These are phyloP conservation scores for Triangularia verruculosa DNA, from an alignment of 2,329 filamentous ascomycete genomes.

Conservation along the genomic window DNA sequence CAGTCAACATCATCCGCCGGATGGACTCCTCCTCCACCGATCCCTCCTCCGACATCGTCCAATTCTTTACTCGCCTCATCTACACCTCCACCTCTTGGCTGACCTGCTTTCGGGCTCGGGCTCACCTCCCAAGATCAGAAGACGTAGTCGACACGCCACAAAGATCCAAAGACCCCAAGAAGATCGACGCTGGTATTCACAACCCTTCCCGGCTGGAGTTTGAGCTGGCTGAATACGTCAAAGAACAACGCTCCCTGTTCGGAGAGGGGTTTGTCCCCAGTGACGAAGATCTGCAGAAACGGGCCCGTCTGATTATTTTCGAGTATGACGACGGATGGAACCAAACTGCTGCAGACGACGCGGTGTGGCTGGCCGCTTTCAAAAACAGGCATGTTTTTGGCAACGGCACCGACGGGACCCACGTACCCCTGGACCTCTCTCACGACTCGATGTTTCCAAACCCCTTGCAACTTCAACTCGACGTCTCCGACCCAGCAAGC, in stretches of 20 bases:
- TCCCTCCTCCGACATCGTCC: slow-evolving; percentile 49
- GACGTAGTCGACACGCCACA: slow-evolving; percentile 49
- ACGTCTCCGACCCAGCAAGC: background rate
- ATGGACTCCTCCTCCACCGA: slow-evolving; percentile 51
- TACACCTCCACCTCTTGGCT: slow-evolving; percentile 53
- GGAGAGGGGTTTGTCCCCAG: slow-evolving; percentile 39
- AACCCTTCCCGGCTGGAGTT: slow-evolving; percentile 55
- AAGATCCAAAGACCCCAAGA: slow-evolving; percentile 51
- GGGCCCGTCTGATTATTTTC: slow-evolving; percentile 61
- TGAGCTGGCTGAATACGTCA: slow-evolving; percentile 54
- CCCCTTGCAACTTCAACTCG: background rate
- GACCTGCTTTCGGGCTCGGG: slow-evolving; percentile 52
- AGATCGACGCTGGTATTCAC: slow-evolving; percentile 59
- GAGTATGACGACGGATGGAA: slow-evolving; percentile 63
- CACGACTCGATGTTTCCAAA: background rate
- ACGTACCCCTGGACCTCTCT: slow-evolving; percentile 17
- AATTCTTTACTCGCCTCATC: slow-evolving; percentile 56
- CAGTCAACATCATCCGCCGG: slow-evolving; percentile 56
- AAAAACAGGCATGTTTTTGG: slow-evolving; percentile 42
- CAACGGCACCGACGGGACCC: slow-evolving; percentile 19
- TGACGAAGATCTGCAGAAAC: slow-evolving; percentile 53
- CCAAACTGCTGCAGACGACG: slow-evolving; percentile 59
- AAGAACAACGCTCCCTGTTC: slow-evolving; percentile 43
- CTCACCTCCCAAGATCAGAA: slow-evolving; percentile 55
- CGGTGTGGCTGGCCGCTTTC: slow-evolving; percentile 53